Conservation (phyloP, 148 eudicot genomes). For the Tetragonia tetragonoides region DNA sequence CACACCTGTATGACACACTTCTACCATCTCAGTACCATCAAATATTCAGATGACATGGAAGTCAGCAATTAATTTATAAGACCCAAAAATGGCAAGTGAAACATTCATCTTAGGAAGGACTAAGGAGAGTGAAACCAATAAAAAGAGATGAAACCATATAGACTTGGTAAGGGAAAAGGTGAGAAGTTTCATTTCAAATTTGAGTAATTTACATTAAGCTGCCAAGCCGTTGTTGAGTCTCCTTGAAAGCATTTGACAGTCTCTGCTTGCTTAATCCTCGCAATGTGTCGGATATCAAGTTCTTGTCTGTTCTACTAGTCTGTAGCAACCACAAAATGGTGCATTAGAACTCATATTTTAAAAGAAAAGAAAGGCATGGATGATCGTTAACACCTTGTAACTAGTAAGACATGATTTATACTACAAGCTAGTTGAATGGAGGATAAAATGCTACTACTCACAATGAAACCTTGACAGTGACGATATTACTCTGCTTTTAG, state of each 20-base stretch:
- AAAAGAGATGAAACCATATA: not conserved
- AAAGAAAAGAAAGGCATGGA: not conserved
- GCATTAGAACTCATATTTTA: conserved; percentile 2
- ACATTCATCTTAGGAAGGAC: not conserved
- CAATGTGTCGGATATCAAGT: conserved; percentile 53
- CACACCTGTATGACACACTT: not conserved
- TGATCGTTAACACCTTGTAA: not conserved
- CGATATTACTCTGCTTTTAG: not conserved
- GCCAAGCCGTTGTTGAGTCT: conserved; percentile 52
- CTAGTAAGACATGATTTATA: not conserved
- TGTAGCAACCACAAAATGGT: conserved; percentile 19
- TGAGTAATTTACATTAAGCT: conserved; percentile 38
- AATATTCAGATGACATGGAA: not conserved
- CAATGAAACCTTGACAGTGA: not conserved
- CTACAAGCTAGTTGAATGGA: not conserved
- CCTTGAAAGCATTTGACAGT: conserved; percentile 57
- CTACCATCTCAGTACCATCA: not conserved
- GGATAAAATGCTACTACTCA: not conserved
- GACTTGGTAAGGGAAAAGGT: conserved; percentile 8
- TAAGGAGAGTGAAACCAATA: not conserved
- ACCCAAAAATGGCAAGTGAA: not conserved
- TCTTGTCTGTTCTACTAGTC: conserved; percentile 57
- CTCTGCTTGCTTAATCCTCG: conserved; percentile 74
- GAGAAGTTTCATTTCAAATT: not conserved
- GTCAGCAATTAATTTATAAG: not conserved